A percentile compares a stretch with the other conserved stretches of the same genome.
Evolutionary conservation across 1,284 basidiomycete species (phyloP).

Genomic region (Tylopilus sp.): DNA sequence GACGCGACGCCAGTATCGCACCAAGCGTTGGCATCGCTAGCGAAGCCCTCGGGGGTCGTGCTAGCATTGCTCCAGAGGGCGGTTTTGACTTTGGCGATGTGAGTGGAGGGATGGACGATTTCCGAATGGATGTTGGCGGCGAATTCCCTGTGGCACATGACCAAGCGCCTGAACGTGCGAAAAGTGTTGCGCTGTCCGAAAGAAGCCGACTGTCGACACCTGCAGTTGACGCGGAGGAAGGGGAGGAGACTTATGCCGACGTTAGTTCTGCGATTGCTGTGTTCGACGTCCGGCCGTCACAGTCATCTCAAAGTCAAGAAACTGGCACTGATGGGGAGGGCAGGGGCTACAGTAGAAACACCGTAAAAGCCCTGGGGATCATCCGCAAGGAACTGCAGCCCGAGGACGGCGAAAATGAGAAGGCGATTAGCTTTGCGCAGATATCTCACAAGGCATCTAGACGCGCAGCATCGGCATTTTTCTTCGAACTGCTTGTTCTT

Average conservation of each 20-base stretch:
- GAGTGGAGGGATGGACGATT: slow-evolving; percentile 53
- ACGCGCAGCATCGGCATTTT: slow-evolving; percentile 91
- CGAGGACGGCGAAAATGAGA: slow-evolving; percentile 61
- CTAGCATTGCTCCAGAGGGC: slow-evolving; percentile 50
- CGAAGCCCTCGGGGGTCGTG: slow-evolving; percentile 47
- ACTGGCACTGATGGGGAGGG: slow-evolving; percentile 48
- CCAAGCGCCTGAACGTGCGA: slow-evolving; percentile 30
- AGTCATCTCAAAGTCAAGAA: slow-evolving; percentile 44
- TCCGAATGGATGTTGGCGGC: slow-evolving; percentile 55
- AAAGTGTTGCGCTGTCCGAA: slow-evolving; percentile 45
- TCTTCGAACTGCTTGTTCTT: slow-evolving; percentile 95
- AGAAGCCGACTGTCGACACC: slow-evolving; percentile 69
- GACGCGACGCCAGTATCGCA: slow-evolving; percentile 60
- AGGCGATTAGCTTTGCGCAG: slow-evolving; percentile 42
- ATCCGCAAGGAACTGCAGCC: slow-evolving; percentile 75
- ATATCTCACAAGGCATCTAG: slow-evolving; percentile 67
- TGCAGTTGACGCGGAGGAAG: slow-evolving; percentile 59
- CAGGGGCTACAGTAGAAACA: slow-evolving; percentile 85
- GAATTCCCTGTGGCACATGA: slow-evolving; percentile 33
- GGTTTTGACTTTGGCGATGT: slow-evolving; percentile 58
- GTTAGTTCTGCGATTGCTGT: slow-evolving; percentile 73
- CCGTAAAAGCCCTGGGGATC: slow-evolving; percentile 83
- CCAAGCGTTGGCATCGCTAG: slow-evolving; percentile 54
- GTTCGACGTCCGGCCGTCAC: slow-evolving; percentile 68
- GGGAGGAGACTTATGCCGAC: slow-evolving; percentile 63